Percentiles rank a stretch among this genome's conserved stretches.
These are phyloP conservation scores for Penicillium nordicum DNA, from an alignment of 2,329 filamentous ascomycete species.

Conservation along the genomic window DNA sequence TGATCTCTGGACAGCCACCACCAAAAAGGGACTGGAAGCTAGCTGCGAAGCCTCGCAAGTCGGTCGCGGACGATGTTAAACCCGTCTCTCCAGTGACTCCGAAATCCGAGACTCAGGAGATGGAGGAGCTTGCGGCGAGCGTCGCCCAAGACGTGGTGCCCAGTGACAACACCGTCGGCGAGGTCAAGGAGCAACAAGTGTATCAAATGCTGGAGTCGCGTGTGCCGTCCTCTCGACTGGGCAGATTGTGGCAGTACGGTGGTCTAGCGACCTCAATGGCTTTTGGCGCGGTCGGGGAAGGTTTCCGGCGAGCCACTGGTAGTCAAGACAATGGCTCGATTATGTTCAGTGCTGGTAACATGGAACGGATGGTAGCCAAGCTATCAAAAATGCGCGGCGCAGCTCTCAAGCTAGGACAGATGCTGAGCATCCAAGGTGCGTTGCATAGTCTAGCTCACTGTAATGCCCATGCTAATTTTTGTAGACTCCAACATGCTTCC, in stretches of 20 bases:
- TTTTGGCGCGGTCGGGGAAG: constrained; percentile 82
- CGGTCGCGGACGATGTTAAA: neutral
- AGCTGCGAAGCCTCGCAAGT: neutral
- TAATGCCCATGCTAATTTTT: constrained; percentile 4
- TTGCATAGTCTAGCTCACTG: neutral
- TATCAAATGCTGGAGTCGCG: constrained; percentile 83
- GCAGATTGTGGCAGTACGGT: constrained; percentile 90
- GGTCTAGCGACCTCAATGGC: constrained; percentile 94
- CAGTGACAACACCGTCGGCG: constrained; percentile 13
- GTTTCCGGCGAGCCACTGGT: constrained; percentile 74
- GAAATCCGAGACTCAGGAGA: constrained; percentile 35
- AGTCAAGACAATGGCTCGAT: constrained; percentile 66
- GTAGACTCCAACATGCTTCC: constrained; percentile 89
- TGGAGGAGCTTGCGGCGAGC: constrained; percentile 47
- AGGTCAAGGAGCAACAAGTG: constrained; percentile 31
- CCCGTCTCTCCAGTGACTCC: neutral
- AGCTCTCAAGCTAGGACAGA: constrained; percentile 93
- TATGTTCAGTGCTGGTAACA: constrained; percentile 82
- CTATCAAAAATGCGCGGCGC: constrained; percentile 95
- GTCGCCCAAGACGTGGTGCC: constrained; percentile 42
- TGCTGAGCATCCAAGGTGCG: constrained; percentile 86
- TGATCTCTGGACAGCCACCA: constrained; percentile 49
- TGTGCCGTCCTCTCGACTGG: constrained; percentile 82
- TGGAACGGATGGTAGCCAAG: constrained; percentile 88
- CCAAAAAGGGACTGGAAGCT: constrained; percentile 17